These are phyloP conservation scores for Aurifilum marmelostoma DNA, from an alignment of 2,329 filamentous ascomycete species.

Conservation along the genomic window DNA sequence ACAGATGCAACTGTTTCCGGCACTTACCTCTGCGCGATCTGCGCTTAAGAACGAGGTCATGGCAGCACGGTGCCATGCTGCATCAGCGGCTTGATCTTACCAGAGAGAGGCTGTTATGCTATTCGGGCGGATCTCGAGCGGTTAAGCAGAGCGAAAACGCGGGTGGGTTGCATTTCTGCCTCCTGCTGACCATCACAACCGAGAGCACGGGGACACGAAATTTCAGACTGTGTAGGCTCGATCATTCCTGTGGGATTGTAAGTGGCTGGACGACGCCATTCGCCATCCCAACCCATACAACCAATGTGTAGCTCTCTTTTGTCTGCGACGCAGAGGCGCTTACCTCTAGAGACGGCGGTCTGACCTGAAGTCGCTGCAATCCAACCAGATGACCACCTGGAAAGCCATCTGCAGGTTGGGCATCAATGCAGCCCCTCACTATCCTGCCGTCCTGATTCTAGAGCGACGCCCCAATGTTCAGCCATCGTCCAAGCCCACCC, in stretches of 20 bases:
- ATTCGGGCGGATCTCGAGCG: neutral
- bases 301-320: neutral
- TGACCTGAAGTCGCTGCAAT: neutral
- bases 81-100: neutral
- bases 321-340: neutral
- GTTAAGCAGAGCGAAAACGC: neutral
- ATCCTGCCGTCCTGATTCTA: neutral
- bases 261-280: neutral
- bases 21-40: neutral
- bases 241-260: neutral
- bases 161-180: neutral
- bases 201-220: neutral
- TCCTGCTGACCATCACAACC: slow-evolving; percentile 1
- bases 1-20: neutral
- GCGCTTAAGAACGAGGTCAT: neutral
- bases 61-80: neutral
- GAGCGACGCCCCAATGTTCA: neutral
- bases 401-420: slow-evolving; percentile 5
- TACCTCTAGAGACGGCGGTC: neutral
- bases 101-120: neutral
- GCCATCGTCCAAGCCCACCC: neutral
- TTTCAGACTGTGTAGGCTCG: neutral
- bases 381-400: neutral
- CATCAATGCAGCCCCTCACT: neutral
- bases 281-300: neutral